Conservation (phyloP, 352 stramenopile genomes). For the Thraustochytrium striatum region DNA sequence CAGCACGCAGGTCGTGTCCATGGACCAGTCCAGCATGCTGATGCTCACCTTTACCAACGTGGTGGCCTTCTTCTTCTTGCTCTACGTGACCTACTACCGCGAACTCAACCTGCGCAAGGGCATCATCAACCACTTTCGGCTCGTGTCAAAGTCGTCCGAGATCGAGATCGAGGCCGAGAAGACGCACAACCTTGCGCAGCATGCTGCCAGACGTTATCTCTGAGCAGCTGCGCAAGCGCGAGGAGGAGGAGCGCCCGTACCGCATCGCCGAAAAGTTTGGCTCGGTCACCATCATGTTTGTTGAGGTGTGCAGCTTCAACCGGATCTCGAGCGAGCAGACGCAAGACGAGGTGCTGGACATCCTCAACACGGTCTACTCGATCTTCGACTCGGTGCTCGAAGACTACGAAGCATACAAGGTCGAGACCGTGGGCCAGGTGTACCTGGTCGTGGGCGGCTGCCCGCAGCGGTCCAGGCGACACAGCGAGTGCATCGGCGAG, state of each 20-base stretch:
- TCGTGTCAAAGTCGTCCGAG: slow-evolving; percentile 70
- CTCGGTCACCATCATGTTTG: slow-evolving; percentile 59
- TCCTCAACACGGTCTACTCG: slow-evolving; percentile 79
- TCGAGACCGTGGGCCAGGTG: slow-evolving; percentile 79
- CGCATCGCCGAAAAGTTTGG: slow-evolving; percentile 75
- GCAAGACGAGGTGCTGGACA: slow-evolving; percentile 73
- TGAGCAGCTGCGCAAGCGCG: slow-evolving; percentile 67
- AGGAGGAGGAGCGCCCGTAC: slow-evolving; percentile 52
- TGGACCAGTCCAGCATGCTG: slow-evolving; percentile 51
- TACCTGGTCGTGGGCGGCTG: slow-evolving; percentile 80
- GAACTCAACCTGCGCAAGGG: slow-evolving; percentile 73
- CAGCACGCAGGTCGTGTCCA: not conserved
- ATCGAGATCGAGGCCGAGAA: slow-evolving; percentile 25
- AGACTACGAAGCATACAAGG: slow-evolving; percentile 77
- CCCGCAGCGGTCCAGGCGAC: slow-evolving; percentile 65
- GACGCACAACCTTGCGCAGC: slow-evolving; percentile 68
- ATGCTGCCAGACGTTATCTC: slow-evolving; percentile 75
- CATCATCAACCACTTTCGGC: slow-evolving; percentile 76
- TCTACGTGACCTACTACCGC: slow-evolving; percentile 50
- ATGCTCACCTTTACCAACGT: not conserved
- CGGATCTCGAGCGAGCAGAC: slow-evolving; percentile 71
- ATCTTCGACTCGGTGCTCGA: slow-evolving; percentile 79
- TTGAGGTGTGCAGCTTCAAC: slow-evolving; percentile 65
- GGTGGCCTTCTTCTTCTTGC: not conserved
- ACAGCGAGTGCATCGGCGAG: slow-evolving; percentile 72